Evolutionary conservation across 257 asterid genomes (phyloP), one percentile per base, ranked within the genome.

Genomic region (Henckelia pumila): DNA sequence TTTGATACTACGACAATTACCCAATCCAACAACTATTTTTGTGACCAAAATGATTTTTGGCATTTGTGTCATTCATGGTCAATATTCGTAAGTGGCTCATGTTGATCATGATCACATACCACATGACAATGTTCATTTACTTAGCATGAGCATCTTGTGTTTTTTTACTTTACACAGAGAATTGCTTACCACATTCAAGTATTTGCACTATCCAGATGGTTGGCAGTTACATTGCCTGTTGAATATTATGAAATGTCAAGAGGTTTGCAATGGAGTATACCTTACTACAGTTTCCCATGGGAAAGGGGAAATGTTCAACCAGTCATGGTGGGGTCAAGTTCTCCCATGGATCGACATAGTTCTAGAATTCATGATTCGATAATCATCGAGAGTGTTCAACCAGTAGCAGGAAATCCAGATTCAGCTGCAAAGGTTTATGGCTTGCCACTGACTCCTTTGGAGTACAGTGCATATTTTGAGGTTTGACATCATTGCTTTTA

Each of bases 211-310:
- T 77, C 95, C 1, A 75, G 88, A 68, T 93, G 99, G 97, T 71
- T 90, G 63, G 83, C 89, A 47, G 87, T 88, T 61, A 75, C 88
- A 24, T 79, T 88, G 73, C 99, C 99, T 1, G 84, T 90, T 14
- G 96, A 93, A 70, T 93, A 86, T 70, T 88, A 87, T 35, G 97
- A 93, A 76, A 85, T 93, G 62, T 72, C 89, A 53, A 81, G 91
- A 80, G 95, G 96, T 67, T 70, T 90, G 33, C 92, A 84, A 23
- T 93, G 99, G 99, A 93, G 94, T 59, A 79, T 93, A 66, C 97
- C 99, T 50, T 93, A 90, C 82, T 83, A 86, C 75, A 80, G 56
- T 61, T 94, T 93, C 75, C 99, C 96, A 7, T 93, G 99, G 99
- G 97, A 93, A 80, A 79, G 57, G 23, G 80, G 61, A 29, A 55